phyloP scores from a whole-genome alignment of 768 basidiomycete genomes.

The Boletus tylopilopsis region DNA sequence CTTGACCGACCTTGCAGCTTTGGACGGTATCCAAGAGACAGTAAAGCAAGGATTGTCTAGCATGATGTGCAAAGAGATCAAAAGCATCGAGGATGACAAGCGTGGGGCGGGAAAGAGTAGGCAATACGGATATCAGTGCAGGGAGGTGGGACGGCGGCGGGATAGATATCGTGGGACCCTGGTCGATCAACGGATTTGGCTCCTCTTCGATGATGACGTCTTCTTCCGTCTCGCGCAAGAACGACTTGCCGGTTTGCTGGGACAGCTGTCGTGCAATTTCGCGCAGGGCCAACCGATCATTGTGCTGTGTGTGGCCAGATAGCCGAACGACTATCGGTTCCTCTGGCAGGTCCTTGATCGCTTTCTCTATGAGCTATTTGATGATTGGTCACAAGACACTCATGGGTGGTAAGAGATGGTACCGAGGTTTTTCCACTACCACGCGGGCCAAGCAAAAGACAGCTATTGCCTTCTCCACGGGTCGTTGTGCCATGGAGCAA shows the following conservation, averaged over 20 bases:
- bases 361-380: constrained; percentile 56
- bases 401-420: constrained; percentile 7
- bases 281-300: constrained; percentile 85
- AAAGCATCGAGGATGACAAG: constrained; percentile 87
- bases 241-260: constrained; percentile 66
- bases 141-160: constrained; percentile 71
- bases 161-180: constrained; percentile 34
- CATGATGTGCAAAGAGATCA: constrained; percentile 89
- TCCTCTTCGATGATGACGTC: constrained; percentile 34
- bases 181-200: constrained; percentile 51
- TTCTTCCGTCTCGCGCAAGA: constrained; percentile 37
- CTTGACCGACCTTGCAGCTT: constrained; percentile 60
- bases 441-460: constrained; percentile 78
- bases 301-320: constrained; percentile 81
- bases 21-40: constrained; percentile 95
- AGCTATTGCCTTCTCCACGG: constrained; percentile 92
- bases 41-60: constrained; percentile 90
- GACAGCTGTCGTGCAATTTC: constrained; percentile 86
- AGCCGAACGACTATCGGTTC: constrained; percentile 74
- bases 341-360: constrained; percentile 42
- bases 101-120: constrained; percentile 75
- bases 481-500: constrained; percentile 70
- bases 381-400: constrained; percentile 1
- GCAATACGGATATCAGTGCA: constrained; percentile 68
- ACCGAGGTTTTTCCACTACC: constrained; percentile 86